Base-by-base conservation (phyloP, 192 early-diverging fungal species). In the Backusella liffmaniae region DNA sequence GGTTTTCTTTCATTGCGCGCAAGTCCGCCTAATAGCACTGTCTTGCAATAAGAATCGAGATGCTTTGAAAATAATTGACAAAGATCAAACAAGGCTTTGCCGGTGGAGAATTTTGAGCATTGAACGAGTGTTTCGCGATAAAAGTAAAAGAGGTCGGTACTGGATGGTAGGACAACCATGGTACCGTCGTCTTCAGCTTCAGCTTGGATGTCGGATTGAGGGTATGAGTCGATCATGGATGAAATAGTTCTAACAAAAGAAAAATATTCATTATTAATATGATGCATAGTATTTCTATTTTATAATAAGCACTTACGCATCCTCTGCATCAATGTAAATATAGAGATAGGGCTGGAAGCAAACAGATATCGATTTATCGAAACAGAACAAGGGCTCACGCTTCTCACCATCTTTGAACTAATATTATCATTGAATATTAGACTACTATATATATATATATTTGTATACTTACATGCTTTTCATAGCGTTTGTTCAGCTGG, bases 91-190 rank as follows among this genome's bases (percentile, higher is more conserved):
- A 99, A 94, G 0, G 98, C 91, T 75, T 95, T 90, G 68, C 92
- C 88, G 0, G 93, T 93, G 3, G 95, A 95, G 49, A 98, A 81
- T 67, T 93, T 92, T 0, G 95, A 90, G 76, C 93, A 97, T 73
- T 94, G 92, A 13, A 88, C 88, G 23, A 99, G 80, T 3, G 97
- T 92, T 75, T 97, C 92, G 23, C 94, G 91, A 86, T 98, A 98
- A 75, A 89, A 93, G 74, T 93, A 88, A 83, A 98, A 96, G 44
- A 99, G 86, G 53, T 99, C 98, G 0, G 94, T 96, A 78, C 92
- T 93, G 5, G 96, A 98, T 8, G 92, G 86, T 36, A 97, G 73
- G 3, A 99, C 95, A 1, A 87, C 83, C 16, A 88, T 82, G 16
- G 85, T 84, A 9, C 76, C 70, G 70, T 91, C 90, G 26, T 91